Percentiles rank a stretch among this genome's conserved stretches.
Evolutionary conservation across 257 asterid genomes (phyloP).

Genomic region (Penstemon eatonii): DNA sequence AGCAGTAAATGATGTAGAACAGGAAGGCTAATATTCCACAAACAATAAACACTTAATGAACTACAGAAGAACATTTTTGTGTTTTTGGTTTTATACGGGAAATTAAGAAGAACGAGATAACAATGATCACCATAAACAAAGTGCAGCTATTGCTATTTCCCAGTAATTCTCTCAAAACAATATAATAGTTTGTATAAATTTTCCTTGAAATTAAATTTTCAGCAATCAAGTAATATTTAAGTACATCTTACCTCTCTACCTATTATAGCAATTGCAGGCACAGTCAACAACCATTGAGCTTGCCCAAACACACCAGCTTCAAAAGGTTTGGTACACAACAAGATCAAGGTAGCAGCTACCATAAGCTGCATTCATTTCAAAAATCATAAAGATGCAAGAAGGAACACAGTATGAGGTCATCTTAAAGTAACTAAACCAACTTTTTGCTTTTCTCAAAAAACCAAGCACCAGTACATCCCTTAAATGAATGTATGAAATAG

Average conservation of each 20-base stretch:
- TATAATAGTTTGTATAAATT: no score
- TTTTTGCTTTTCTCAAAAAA: no score
- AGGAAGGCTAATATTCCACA: not conserved
- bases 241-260: constrained; percentile 81
- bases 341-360: constrained; percentile 95
- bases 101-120: no score
- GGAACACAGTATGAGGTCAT: constrained; percentile 15
- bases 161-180: no score
- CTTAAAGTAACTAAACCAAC: constrained; percentile 1
- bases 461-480: no score
- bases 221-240: not conserved
- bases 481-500: no score
- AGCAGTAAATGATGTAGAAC: not conserved
- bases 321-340: constrained; percentile 82
- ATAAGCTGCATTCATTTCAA: constrained; percentile 63
- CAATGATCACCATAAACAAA: no score
- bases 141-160: no score
- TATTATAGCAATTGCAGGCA: constrained; percentile 87
- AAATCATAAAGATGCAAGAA: constrained; percentile 2
- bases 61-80: no score
- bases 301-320: constrained; percentile 71
- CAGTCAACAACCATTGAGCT: constrained; percentile 79
- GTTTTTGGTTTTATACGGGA: no score
- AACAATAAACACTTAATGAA: no score
- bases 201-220: constrained; percentile 4